These are phyloP conservation scores for Aspergillus hiratsukae DNA, from an alignment of 2,329 filamentous ascomycete species.

Conservation along the genomic window DNA sequence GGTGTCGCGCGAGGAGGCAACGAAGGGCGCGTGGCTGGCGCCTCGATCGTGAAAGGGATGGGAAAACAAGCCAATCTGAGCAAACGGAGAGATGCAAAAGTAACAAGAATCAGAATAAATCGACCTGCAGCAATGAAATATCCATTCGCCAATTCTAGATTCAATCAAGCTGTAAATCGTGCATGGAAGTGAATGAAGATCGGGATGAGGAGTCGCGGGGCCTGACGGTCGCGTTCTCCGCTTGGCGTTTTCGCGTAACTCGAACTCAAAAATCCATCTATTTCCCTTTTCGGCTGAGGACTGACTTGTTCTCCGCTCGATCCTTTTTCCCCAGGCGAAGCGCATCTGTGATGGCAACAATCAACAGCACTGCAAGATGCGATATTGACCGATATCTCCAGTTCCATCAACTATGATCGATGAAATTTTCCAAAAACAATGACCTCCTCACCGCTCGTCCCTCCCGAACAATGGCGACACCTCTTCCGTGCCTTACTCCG, in stretches of 20 bases:
- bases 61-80: constrained; percentile 10
- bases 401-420: neutral
- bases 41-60: constrained; percentile 19
- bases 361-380: neutral
- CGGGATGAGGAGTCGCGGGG: constrained; percentile 19
- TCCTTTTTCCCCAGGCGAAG: neutral
- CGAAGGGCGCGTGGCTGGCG: constrained; percentile 31
- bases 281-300: constrained; percentile 16
- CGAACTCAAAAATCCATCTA: constrained; percentile 7
- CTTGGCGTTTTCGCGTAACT: constrained; percentile 21
- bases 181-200: constrained; percentile 3
- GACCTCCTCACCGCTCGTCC: constrained; percentile 19
- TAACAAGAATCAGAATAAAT: neutral
- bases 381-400: neutral
- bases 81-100: constrained; percentile 3
- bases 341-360: neutral
- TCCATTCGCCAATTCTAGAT: neutral
- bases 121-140: neutral
- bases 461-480: constrained; percentile 36
- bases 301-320: constrained; percentile 1
- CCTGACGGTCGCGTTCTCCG: constrained; percentile 21
- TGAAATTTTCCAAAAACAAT: neutral
- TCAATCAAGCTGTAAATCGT: constrained; percentile 2
- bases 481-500: constrained; percentile 55
- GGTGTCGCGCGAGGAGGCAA: constrained; percentile 25